Percentiles rank a stretch among this genome's conserved stretches.
These are phyloP conservation scores for Oenanthe sinensis DNA, from an alignment of 129 eudicot genomes.

Conservation along the genomic window DNA sequence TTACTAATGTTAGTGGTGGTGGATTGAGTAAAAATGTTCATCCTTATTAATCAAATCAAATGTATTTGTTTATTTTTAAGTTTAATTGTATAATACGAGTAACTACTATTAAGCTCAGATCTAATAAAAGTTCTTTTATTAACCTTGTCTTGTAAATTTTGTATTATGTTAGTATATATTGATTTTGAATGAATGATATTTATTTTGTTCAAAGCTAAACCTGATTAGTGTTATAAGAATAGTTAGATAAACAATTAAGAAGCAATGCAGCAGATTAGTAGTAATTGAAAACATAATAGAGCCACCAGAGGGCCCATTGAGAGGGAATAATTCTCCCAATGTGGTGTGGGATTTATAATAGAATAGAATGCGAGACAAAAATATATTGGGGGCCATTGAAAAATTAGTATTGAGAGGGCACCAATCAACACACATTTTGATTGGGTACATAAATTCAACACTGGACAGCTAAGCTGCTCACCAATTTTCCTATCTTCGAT, in stretches of 20 bases:
- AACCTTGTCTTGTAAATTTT: not conserved
- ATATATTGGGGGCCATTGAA: not conserved
- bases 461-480: constrained; percentile 2
- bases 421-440: not conserved
- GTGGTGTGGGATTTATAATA: not conserved
- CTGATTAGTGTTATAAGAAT: not conserved
- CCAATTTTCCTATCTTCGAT: not conserved
- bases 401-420: not conserved
- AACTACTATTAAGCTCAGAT: not conserved
- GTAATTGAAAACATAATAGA: not conserved
- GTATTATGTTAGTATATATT: not conserved
- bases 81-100: constrained; percentile 6
- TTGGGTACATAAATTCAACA: not conserved
- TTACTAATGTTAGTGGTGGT: constrained; percentile 54
- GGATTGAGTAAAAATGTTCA: constrained; percentile 66
- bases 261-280: not conserved
- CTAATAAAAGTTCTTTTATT: not conserved
- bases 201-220: no score
- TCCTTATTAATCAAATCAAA: constrained; percentile 37
- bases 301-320: not conserved
- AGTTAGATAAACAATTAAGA: not conserved
- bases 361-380: not conserved
- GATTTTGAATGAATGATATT: not conserved
- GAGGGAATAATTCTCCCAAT: not conserved
- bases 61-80: not conserved